phyloP scores from a whole-genome alignment of 2,329 filamentous ascomycete genomes.

The Xylaria sp. region DNA sequence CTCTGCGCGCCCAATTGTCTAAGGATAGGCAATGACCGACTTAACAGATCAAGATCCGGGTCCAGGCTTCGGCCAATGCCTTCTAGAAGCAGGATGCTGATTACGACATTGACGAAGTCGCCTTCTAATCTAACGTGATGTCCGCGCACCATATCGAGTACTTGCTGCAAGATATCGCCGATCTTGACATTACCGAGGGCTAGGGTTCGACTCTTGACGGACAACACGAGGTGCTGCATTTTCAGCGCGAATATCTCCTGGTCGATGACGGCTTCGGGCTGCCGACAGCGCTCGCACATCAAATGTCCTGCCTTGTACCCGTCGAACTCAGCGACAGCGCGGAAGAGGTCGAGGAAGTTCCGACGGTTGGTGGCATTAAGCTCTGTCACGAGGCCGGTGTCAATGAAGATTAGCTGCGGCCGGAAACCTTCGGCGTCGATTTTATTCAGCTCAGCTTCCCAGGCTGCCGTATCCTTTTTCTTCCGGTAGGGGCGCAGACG shows the following conservation, averaged over 20 bases:
- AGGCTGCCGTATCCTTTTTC: slow-evolving; percentile 70
- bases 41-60: slow-evolving; percentile 86
- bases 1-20: slow-evolving; percentile 85
- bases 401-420: slow-evolving; percentile 96
- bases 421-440: slow-evolving; percentile 90
- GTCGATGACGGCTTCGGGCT: slow-evolving; percentile 89
- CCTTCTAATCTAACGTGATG: slow-evolving; percentile 96
- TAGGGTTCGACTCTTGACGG: slow-evolving; percentile 89
- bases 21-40: slow-evolving; percentile 87
- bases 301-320: slow-evolving; percentile 93
- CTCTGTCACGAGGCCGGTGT: slow-evolving; percentile 94
- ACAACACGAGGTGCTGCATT: slow-evolving; percentile 95
- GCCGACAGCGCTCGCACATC: slow-evolving; percentile 95
- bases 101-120: slow-evolving; percentile 97
- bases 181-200: slow-evolving; percentile 95
- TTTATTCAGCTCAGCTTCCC: slow-evolving; percentile 77
- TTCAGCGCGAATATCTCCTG: slow-evolving; percentile 90
- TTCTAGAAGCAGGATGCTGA: slow-evolving; percentile 91
- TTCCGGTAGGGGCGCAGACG: slow-evolving; percentile 78
- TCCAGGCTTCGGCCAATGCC: slow-evolving; percentile 91
- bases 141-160: slow-evolving; percentile 87
- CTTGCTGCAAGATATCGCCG: slow-evolving; percentile 91
- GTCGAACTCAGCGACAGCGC: slow-evolving; percentile 94
- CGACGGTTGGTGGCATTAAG: slow-evolving; percentile 84
- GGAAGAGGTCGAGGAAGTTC: slow-evolving; percentile 97